Base-by-base conservation (phyloP, 2,329 filamentous ascomycete genomes). In the Bipolaris oryzae region DNA sequence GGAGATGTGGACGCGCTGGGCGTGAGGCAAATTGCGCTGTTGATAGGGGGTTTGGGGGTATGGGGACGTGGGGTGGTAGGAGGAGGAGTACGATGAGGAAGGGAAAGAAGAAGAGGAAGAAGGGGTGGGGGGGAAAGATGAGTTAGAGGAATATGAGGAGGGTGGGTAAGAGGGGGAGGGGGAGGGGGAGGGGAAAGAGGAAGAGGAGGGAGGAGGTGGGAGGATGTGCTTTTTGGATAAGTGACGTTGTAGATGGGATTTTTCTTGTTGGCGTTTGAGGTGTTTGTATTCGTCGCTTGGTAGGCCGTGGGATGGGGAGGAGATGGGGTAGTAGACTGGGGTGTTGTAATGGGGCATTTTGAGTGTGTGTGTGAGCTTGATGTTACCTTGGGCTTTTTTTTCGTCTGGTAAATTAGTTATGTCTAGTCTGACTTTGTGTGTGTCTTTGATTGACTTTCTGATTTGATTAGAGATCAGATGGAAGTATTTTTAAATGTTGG, bases 281-380 rank as follows among this genome's bases (percentile, higher is more conserved):
- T 21, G 44, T 15, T 39, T 43, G 20, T 50, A 58, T 34, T 63
- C 61, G 5, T 63, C 59, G 5, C 28, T 44, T 1, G 61, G 61
- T 5, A 63, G 61, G 45, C 28, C 16, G 28, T 10, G 25, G 7
- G 13, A 10, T 11, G n/a, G 2, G 25, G 25, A 9, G 7, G 25
- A 28, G 25, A 10, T n/a, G 25, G n/a, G 7, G 7, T 11, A 2
- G 25, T 45, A 18, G 43, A 16, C 7, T 38, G 9, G 37, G n/a
- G 37, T 20, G 15, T 33, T 44, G 25, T 45, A 33, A 1, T 25
- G 16, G 25, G 15, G 15, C 21, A 21, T 31, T 44, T 15, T 44
- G 20, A 13, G 7, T 43, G 20, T 21, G 15, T 3, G 21, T 21
- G 21, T n/a, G n/a, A n/a, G n/a, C n/a, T n/a, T n/a, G n/a, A n/a